These are phyloP conservation scores for Glarea lozoyensis DNA, from an alignment of 495 filamentous ascomycete species.

Conservation along the genomic window DNA sequence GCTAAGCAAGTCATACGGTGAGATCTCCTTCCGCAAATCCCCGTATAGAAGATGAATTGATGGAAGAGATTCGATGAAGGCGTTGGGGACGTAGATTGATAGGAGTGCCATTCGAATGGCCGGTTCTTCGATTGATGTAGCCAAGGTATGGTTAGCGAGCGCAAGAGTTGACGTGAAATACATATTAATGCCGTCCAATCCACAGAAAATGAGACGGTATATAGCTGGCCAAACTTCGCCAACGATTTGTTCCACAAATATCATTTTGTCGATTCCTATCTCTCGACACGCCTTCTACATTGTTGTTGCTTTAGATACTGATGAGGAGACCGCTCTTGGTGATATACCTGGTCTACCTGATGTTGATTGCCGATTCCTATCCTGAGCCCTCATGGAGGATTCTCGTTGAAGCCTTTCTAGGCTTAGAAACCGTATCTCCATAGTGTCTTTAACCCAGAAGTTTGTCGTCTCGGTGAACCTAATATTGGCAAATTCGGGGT, in stretches of 20 bases:
- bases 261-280: neutral
- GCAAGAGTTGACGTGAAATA: neutral
- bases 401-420: neutral
- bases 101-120: neutral
- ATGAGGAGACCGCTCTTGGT: neutral
- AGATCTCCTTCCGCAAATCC: neutral
- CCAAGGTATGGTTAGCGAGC: neutral
- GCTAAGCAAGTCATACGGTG: no score
- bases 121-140: neutral
- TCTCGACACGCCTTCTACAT: neutral
- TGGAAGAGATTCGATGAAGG: neutral
- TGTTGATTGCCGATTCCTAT: neutral
- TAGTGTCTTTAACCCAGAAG: conserved; percentile 9
- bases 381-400: neutral
- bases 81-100: neutral
- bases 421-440: neutral
- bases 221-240: neutral
- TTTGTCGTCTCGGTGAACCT: conserved; percentile 9
- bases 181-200: neutral
- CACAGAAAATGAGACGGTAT: neutral
- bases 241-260: neutral
- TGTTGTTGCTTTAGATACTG: neutral
- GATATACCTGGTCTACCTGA: neutral
- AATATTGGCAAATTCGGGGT: conserved; percentile 4
- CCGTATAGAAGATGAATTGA: neutral